A percentile compares a stretch with the other conserved stretches of the same genome.
phyloP scores from a whole-genome alignment of 176 grass and related monocot genomes.

The Thinopyrum elongatum region DNA sequence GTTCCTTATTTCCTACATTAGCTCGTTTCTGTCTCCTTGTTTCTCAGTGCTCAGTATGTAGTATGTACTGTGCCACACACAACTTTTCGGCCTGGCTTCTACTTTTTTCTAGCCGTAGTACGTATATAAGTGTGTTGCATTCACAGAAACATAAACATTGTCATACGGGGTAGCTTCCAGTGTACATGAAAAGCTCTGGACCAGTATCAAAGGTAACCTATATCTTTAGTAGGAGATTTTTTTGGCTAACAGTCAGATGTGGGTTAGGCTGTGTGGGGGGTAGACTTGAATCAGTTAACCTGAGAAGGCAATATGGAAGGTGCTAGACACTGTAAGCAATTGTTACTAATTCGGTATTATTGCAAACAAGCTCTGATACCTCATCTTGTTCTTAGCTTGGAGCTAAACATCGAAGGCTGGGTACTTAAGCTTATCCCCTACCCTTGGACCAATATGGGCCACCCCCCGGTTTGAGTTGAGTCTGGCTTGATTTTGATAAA shows the following conservation, averaged over 20 bases:
- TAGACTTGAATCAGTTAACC: background rate
- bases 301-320: background rate
- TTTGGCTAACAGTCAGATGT: slow-evolving; percentile 5
- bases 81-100: background rate
- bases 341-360: background rate
- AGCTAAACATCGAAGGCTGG: background rate
- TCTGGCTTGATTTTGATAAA: background rate
- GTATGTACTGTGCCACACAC: background rate
- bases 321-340: background rate
- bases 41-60: background rate
- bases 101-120: background rate
- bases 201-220: background rate
- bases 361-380: background rate
- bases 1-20: slow-evolving; percentile 17
- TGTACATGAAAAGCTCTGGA: background rate
- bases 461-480: background rate
- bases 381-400: slow-evolving; percentile 15
- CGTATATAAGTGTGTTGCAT: background rate
- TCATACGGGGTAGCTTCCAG: background rate
- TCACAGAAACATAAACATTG: background rate
- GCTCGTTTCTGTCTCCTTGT: background rate
- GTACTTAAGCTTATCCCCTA: background rate
- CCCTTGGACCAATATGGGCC: background rate
- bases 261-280: background rate
- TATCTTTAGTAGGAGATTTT: background rate